Conservation (phyloP, 208 protist genomes). For the Leishmania aethiopica region DNA sequence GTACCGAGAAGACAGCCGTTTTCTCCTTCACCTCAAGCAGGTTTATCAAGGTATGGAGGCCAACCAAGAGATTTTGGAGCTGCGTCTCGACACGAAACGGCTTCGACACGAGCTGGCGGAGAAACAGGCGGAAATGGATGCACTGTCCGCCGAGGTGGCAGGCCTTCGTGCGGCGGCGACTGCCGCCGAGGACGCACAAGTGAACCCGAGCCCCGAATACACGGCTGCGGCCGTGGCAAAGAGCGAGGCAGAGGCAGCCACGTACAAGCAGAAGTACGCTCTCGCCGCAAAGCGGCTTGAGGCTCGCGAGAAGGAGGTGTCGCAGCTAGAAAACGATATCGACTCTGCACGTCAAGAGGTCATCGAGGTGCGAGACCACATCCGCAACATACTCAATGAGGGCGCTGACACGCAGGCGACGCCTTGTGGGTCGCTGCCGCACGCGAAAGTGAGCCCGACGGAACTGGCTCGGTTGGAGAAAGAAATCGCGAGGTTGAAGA, state of each 20-base stretch:
- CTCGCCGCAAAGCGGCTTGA: slow-evolving; percentile 69
- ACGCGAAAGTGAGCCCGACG: slow-evolving; percentile 16
- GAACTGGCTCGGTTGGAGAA: slow-evolving; percentile 44
- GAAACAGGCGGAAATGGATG: slow-evolving; percentile 57
- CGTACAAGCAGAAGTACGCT: slow-evolving; percentile 79
- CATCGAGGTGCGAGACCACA: slow-evolving; percentile 48
- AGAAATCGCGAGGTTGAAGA: slow-evolving; percentile 85
- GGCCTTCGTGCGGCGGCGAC: slow-evolving; percentile 20
- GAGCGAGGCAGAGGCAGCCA: slow-evolving; percentile 73
- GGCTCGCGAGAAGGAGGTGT: slow-evolving; percentile 67
- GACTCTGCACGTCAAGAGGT: slow-evolving; percentile 55
- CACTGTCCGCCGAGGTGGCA: slow-evolving; percentile 29
- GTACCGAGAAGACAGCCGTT: slow-evolving; percentile 79
- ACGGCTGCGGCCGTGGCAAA: slow-evolving; percentile 28
- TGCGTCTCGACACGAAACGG: slow-evolving; percentile 43
- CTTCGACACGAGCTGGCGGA: slow-evolving; percentile 33
- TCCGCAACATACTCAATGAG: slow-evolving; percentile 38
- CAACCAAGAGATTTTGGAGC: slow-evolving; percentile 45
- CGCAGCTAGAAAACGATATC: slow-evolving; percentile 76
- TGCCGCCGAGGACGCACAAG: slow-evolving; percentile 4
- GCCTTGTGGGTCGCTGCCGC: neutral
- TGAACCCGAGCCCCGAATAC: slow-evolving; percentile 19
- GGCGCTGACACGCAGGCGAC: slow-evolving; percentile 11
- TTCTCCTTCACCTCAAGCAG: slow-evolving; percentile 67
- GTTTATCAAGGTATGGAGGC: slow-evolving; percentile 65